Percentiles rank a stretch among this genome's conserved stretches.
phyloP scores from a whole-genome alignment of 768 basidiomycete genomes.

The Serpula lacrymans region DNA sequence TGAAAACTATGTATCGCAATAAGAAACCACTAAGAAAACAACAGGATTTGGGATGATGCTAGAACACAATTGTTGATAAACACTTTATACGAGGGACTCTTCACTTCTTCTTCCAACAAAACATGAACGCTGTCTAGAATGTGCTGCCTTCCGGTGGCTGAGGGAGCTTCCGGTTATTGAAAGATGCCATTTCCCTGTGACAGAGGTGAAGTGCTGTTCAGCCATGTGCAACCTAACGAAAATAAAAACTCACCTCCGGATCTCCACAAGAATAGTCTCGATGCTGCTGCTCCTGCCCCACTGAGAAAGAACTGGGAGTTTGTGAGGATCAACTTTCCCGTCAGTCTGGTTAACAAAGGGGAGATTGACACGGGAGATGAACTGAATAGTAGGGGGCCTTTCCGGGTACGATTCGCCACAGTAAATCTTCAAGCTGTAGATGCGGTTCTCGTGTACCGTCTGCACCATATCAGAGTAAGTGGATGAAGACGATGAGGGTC shows the following conservation, averaged over 20 bases:
- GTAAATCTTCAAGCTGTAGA: slow-evolving; percentile 90
- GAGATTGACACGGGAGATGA: slow-evolving; percentile 87
- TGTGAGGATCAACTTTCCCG: slow-evolving; percentile 75
- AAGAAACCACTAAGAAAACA: slow-evolving; percentile 13
- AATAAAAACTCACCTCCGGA: slow-evolving; percentile 60
- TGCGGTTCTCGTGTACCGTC: slow-evolving; percentile 98
- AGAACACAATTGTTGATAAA: slow-evolving; percentile 16
- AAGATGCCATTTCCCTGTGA: slow-evolving; percentile 91
- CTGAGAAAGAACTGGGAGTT: slow-evolving; percentile 65
- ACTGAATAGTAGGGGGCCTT: slow-evolving; percentile 72
- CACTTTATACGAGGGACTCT: slow-evolving; percentile 6
- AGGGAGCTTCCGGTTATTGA: slow-evolving; percentile 88
- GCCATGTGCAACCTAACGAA: slow-evolving; percentile 5
- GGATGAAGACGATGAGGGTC: slow-evolving; percentile 14
- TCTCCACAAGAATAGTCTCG: slow-evolving; percentile 89
- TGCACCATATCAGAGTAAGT: slow-evolving; percentile 25
- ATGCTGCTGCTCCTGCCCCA: slow-evolving; percentile 81
- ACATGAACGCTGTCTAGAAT: slow-evolving; percentile 38
- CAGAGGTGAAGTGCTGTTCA: too few species aligned
- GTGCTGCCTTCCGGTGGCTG: slow-evolving; percentile 89
- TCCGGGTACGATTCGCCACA: slow-evolving; percentile 82
- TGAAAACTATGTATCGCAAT: not conserved
- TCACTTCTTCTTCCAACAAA: slow-evolving; percentile 10
- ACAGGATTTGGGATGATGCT: slow-evolving; percentile 20
- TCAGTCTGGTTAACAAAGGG: slow-evolving; percentile 79